A percentile compares a stretch with the other conserved stretches of the same genome.
Conservation (phyloP, 371 early-diverging fungal species). For the Saksenaea oblongispora region DNA sequence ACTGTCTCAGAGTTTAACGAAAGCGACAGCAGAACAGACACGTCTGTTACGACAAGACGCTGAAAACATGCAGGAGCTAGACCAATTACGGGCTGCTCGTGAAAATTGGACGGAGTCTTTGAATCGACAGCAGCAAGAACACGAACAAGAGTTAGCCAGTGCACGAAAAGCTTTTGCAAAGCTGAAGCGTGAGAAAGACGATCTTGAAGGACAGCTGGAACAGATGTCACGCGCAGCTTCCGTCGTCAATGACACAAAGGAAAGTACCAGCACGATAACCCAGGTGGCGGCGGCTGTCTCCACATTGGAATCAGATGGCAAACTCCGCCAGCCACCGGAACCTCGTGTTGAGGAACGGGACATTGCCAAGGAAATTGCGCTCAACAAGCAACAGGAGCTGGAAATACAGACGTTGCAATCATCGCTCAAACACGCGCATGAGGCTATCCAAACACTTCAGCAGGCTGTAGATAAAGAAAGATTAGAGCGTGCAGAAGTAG, state of each 20-base stretch:
- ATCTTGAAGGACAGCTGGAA: constrained; percentile 8
- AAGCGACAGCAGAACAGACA: constrained; percentile 47
- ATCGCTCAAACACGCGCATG: constrained; percentile 12
- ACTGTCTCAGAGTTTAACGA: constrained; percentile 42
- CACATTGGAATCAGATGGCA: not conserved
- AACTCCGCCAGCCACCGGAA: constrained; percentile 11
- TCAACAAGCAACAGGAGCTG: not conserved
- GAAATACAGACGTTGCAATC: constrained; percentile 9
- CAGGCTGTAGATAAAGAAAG: constrained; percentile 11
- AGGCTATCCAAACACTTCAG: constrained; percentile 7
- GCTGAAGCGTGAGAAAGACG: constrained; percentile 21
- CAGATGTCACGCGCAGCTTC: not conserved
- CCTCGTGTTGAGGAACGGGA: constrained; percentile 9
- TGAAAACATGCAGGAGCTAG: constrained; percentile 38
- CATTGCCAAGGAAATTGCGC: not conserved
- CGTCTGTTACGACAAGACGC: constrained; percentile 47
- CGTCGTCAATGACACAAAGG: not conserved
- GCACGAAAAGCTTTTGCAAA: constrained; percentile 19
- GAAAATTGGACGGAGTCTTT: constrained; percentile 16
- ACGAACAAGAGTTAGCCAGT: constrained; percentile 20
- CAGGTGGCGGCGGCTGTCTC: not conserved
- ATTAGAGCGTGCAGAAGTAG: constrained; percentile 11
- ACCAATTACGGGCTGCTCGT: constrained; percentile 19
- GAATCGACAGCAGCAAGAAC: constrained; percentile 13
- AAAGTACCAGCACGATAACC: constrained; percentile 3